Evolutionary conservation across 768 basidiomycete species (phyloP).

Genomic region (Trametes coccinea): DNA sequence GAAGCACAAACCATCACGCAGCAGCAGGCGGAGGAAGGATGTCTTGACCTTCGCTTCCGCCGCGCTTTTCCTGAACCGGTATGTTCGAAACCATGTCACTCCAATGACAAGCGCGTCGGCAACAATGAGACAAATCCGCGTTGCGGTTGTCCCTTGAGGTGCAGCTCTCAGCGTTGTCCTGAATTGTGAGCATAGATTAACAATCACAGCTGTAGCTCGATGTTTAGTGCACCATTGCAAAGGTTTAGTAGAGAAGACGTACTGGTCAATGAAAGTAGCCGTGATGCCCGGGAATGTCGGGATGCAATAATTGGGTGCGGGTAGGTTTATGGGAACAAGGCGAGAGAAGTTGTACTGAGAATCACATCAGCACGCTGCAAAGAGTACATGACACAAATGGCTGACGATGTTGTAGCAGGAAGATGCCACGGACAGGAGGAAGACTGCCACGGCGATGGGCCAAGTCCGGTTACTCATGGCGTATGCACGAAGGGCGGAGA

Average conservation of each 20-base stretch:
- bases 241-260: neutral
- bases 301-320: slow-evolving; percentile 1
- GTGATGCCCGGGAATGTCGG: neutral
- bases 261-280: slow-evolving; percentile 1
- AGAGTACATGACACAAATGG: neutral
- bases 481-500: slow-evolving; percentile 7
- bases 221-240: no score
- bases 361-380: no score
- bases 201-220: no score
- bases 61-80: slow-evolving; percentile 8
- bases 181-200: no score
- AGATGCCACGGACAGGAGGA: neutral
- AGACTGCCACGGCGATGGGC: neutral
- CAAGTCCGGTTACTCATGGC: slow-evolving; percentile 8
- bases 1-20: slow-evolving; percentile 15
- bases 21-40: neutral
- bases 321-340: slow-evolving; percentile 2
- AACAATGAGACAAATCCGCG: slow-evolving; percentile 11
- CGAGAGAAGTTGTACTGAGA: neutral
- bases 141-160: neutral
- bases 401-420: neutral
- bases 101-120: slow-evolving; percentile 10
- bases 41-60: slow-evolving; percentile 9
- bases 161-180: neutral
- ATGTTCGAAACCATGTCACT: slow-evolving; percentile 16